A percentile compares a stretch with the other conserved stretches of the same genome.
These are phyloP conservation scores for Phaeoacremonium minimum DNA, from an alignment of 2,329 filamentous ascomycete genomes.

Conservation along the genomic window DNA sequence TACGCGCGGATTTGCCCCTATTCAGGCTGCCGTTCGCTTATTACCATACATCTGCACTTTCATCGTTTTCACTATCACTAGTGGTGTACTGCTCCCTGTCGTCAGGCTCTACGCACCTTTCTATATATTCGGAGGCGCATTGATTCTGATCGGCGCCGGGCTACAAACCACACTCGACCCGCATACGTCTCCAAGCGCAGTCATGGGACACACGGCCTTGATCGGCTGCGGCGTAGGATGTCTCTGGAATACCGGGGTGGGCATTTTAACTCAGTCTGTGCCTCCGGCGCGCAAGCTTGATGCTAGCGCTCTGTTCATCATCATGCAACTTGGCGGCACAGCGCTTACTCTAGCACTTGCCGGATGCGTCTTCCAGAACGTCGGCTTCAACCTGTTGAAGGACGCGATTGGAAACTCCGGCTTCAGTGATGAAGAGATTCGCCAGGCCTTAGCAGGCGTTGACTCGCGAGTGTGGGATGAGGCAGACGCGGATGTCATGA, in stretches of 20 bases:
- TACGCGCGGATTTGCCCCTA: slow-evolving; percentile 11
- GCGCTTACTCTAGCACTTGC: background rate
- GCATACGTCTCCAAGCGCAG: background rate
- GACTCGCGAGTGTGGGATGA: background rate
- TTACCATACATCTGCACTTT: background rate
- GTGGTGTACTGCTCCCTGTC: background rate
- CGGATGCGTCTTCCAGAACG: background rate
- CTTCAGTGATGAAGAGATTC: background rate
- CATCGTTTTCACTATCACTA: background rate
- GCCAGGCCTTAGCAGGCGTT: background rate
- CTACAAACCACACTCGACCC: background rate
- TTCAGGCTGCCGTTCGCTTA: background rate
- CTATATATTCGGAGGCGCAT: background rate
- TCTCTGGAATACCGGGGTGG: background rate
- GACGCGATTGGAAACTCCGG: slow-evolving; percentile 1
- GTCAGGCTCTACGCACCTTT: background rate
- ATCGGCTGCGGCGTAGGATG: background rate
- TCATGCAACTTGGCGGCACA: background rate
- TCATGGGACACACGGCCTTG: background rate
- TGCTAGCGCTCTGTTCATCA: background rate
- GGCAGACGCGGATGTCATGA: background rate
- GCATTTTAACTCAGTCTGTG: background rate
- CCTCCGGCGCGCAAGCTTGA: background rate
- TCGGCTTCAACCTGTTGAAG: background rate
- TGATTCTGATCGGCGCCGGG: background rate